Conservation (phyloP, 2,329 filamentous ascomycete genomes). For the Alternaria hordeiaustralica region DNA sequence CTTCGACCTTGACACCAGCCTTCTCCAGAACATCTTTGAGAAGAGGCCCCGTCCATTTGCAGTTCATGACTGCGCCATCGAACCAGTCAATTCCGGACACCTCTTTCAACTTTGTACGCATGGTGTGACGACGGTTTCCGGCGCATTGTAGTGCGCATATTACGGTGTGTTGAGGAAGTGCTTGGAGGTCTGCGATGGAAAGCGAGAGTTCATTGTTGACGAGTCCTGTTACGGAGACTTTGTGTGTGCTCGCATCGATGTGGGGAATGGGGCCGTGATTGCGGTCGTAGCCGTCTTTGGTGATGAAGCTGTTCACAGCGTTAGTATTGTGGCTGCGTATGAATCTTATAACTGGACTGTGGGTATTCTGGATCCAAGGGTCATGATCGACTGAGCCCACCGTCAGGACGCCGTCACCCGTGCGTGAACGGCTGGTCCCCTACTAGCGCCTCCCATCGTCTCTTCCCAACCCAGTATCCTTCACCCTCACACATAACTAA, state of each 20-base stretch:
- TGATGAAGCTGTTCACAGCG: conserved; percentile 54
- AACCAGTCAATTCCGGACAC: conserved; percentile 67
- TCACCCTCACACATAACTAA: too few relatives aligned
- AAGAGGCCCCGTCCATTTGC: conserved; percentile 60
- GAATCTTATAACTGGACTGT: neutral
- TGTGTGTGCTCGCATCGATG: conserved; percentile 50
- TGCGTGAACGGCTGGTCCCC: neutral
- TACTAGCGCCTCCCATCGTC: neutral
- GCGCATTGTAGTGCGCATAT: conserved; percentile 66
- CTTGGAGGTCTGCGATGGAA: conserved; percentile 55
- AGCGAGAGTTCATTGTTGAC: conserved; percentile 55
- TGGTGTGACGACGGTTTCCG: conserved; percentile 66
- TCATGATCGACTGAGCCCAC: neutral
- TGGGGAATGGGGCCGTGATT: conserved; percentile 63
- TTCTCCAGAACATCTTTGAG: conserved; percentile 59
- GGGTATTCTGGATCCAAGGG: neutral
- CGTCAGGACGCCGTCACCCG: neutral
- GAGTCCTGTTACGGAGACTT: conserved; percentile 58
- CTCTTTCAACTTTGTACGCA: conserved; percentile 65
- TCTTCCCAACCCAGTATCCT: neutral
- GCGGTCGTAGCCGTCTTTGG: conserved; percentile 60
- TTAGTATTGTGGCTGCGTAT: neutral
- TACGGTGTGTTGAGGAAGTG: conserved; percentile 61
- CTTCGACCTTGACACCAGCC: conserved; percentile 51
- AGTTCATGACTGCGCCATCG: conserved; percentile 67